Base-by-base conservation (phyloP, 768 basidiomycete genomes). In the Phylloporus arenicola region DNA sequence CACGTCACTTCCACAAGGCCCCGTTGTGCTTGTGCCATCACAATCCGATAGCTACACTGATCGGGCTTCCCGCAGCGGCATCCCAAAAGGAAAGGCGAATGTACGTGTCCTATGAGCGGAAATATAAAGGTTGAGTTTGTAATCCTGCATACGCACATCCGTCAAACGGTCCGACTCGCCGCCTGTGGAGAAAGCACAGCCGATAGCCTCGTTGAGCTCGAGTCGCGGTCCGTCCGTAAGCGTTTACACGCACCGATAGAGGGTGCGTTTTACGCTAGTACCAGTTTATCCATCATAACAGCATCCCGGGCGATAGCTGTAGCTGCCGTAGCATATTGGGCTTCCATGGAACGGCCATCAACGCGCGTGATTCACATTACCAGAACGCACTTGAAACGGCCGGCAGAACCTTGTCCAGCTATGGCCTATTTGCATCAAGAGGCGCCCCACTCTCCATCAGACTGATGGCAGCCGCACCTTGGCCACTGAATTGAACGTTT, bases 261-360 rank as follows among this genome's bases (percentile, higher is more conserved):
- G 40, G 43, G 27, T 47, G 22, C 38, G 44, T 48, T 49, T 53
- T 50, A 47, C 47, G 47, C 61, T 57, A 45, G 57, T 45, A 52
- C 56, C 38, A 12, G 45, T 59, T 65, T 57, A 45, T 45, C 43
- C 6, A 38, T 38, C 42, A 51, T 64, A 54, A 58, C 65, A 67
- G 60, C 64, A 67, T 67, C 57, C 64, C 62, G 64, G 40, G 33
- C 20, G 52, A 54, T 27, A 43, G 48, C 45, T 48, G 34, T 47
- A 38, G 51, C 52, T 45, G 39, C 22, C 29, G 46, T 45, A 44
- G 56, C 46, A 45, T 47, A 52, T 57, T 43, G 57, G 33, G 53
- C 58, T 60, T 56, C 63, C 39, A 50, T 40, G 38, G 11, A 45
- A 63, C 63, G 62, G 62, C 57, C 52, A 60, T 65, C 58, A 64